Conservation (phyloP, 2,329 filamentous ascomycete genomes). For the Aspergillus ustus region DNA sequence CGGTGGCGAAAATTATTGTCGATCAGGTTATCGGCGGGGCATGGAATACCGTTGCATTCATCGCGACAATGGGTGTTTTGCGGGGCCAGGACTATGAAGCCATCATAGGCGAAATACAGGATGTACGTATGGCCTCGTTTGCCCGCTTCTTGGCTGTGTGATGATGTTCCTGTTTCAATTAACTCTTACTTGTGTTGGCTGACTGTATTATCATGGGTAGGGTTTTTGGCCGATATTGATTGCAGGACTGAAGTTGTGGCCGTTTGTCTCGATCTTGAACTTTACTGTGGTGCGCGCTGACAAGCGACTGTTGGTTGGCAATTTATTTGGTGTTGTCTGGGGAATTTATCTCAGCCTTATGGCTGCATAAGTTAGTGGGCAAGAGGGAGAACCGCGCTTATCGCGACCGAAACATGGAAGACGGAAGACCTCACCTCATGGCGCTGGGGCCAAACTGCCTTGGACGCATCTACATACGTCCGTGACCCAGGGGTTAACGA, state of each 20-base stretch:
- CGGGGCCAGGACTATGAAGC: slow-evolving; percentile 41
- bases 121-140: slow-evolving; percentile 29
- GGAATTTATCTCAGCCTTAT: slow-evolving; percentile 45
- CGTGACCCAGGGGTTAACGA: background rate
- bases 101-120: slow-evolving; percentile 39
- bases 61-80: slow-evolving; percentile 58
- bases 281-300: slow-evolving; percentile 44
- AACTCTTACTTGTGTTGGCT: background rate
- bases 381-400: background rate
- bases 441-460: background rate
- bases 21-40: slow-evolving; percentile 63
- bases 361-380: slow-evolving; percentile 26
- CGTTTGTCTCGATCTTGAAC: slow-evolving; percentile 44
- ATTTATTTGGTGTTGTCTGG: slow-evolving; percentile 44
- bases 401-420: background rate
- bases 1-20: slow-evolving; percentile 59
- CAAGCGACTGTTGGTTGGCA: slow-evolving; percentile 40
- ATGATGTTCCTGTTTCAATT: background rate
- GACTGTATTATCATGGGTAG: slow-evolving; percentile 22
- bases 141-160: background rate
- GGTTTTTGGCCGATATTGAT: slow-evolving; percentile 43
- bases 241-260: slow-evolving; percentile 48
- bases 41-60: slow-evolving; percentile 61
- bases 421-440: background rate
- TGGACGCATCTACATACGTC: background rate